Evolutionary conservation across 805 yeast genomes (phyloP).

Genomic region (Jamesozyma piceae): DNA sequence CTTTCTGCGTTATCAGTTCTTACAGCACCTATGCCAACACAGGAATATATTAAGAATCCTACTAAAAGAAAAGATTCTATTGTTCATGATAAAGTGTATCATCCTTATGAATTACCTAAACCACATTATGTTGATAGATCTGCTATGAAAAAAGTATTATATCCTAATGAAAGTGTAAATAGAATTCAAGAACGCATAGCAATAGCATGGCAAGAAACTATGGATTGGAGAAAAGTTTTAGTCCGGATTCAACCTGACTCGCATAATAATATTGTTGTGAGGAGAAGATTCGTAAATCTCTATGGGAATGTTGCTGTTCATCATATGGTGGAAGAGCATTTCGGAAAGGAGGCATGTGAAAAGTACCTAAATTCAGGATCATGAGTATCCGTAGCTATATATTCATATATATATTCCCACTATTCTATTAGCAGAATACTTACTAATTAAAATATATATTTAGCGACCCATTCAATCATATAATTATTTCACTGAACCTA

Average conservation of each 20-base stretch:
- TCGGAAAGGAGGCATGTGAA: conserved; percentile 23
- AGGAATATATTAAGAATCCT: conserved; percentile 61
- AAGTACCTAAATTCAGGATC: conserved; percentile 5
- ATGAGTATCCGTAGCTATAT: not conserved
- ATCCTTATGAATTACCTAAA: conserved; percentile 56
- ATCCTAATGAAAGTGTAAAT: conserved; percentile 27
- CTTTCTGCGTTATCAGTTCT: conserved; percentile 71
- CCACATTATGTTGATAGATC: conserved; percentile 31
- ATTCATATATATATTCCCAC: not conserved
- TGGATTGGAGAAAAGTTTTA: conserved; percentile 84
- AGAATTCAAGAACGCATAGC: conserved; percentile 63
- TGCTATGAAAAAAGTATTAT: conserved; percentile 21
- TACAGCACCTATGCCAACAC: conserved; percentile 71
- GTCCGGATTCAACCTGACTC: conserved; percentile 84
- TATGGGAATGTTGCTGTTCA: conserved; percentile 93
- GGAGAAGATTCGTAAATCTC: conserved; percentile 74
- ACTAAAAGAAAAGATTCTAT: conserved; percentile 52
- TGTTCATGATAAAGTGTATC: conserved; percentile 73
- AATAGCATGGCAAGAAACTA: conserved; percentile 69
- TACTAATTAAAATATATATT: no score
- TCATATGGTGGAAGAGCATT: conserved; percentile 56
- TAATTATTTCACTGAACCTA: no score
- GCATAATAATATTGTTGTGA: conserved; percentile 80
- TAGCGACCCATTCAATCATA: no score
- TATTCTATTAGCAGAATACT: no score